Conservation (phyloP, 331 rosid genomes). For the Telfairia occidentalis region DNA sequence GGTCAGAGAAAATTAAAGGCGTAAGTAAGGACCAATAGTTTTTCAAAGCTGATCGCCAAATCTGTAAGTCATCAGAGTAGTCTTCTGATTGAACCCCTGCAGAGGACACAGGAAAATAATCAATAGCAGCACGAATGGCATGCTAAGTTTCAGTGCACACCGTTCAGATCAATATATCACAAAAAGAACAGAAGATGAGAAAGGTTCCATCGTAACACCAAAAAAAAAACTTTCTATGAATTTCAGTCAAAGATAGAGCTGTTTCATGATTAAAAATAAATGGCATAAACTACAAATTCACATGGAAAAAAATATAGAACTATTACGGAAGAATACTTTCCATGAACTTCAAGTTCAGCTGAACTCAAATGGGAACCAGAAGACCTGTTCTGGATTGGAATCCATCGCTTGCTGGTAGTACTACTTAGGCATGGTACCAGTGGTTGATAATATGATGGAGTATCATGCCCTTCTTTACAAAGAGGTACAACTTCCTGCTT, state of each 20-base stretch:
- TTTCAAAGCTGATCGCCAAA: slow-evolving; percentile 59
- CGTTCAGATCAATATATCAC: not conserved
- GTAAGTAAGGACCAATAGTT: slow-evolving; percentile 94
- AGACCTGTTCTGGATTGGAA: slow-evolving; percentile 75
- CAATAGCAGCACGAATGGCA: slow-evolving; percentile 9
- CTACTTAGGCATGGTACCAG: slow-evolving; percentile 82
- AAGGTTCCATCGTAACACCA: not conserved
- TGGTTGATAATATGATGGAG: slow-evolving; percentile 56
- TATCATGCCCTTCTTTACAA: slow-evolving; percentile 55
- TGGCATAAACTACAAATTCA: not conserved
- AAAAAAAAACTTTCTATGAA: not conserved
- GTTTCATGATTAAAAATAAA: not conserved
- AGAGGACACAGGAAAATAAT: slow-evolving; percentile 21
- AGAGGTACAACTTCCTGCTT: slow-evolving; percentile 46
- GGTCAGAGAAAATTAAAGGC: slow-evolving; percentile 95
- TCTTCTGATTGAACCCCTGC: slow-evolving; percentile 85
- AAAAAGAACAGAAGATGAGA: not conserved
- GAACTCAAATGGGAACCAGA: slow-evolving; percentile 44
- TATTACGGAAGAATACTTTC: slow-evolving; percentile 44
- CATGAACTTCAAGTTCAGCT: slow-evolving; percentile 76
- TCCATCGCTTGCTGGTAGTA: slow-evolving; percentile 69
- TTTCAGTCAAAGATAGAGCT: not conserved
- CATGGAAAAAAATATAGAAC: not conserved
- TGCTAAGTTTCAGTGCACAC: not conserved
- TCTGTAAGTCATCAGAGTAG: slow-evolving; percentile 60